These are phyloP conservation scores for Pisolithus tinctorius DNA, from an alignment of 768 basidiomycete genomes.

Conservation along the genomic window DNA sequence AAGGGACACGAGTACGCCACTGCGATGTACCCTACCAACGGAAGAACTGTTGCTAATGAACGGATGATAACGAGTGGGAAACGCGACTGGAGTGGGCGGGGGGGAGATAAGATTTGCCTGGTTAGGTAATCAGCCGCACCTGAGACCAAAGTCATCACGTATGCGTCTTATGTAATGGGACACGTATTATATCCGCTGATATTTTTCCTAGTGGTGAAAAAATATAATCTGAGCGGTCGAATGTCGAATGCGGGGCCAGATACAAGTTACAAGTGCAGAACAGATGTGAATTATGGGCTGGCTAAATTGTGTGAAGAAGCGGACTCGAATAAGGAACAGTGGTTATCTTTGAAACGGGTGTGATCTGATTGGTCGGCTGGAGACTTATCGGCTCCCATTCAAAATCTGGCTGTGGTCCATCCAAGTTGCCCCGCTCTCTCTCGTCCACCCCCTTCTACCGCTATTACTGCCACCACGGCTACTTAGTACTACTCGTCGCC, in stretches of 20 bases:
- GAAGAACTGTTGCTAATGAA: too few species aligned
- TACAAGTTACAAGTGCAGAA: background rate
- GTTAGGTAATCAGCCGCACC: background rate
- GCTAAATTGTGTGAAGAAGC: too few species aligned
- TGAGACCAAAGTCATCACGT: background rate
- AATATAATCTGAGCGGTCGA: background rate
- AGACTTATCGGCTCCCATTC: slow-evolving; percentile 34
- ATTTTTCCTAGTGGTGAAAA: background rate
- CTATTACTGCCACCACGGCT: too few species aligned
- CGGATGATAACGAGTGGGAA: background rate
- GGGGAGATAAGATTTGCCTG: background rate
- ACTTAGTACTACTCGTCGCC: too few species aligned
- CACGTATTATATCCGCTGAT: background rate
- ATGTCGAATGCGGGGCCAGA: background rate
- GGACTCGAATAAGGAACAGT: background rate
- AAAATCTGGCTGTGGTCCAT: slow-evolving; percentile 18
- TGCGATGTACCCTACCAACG: too few species aligned
- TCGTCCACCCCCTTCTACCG: background rate
- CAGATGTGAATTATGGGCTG: background rate
- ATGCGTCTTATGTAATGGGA: background rate
- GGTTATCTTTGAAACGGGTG: slow-evolving; percentile 18
- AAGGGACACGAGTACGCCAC: too few species aligned
- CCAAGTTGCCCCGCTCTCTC: slow-evolving; percentile 10
- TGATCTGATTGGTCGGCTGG: slow-evolving; percentile 33
- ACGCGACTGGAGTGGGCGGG: background rate